Percentiles rank a stretch among this genome's conserved stretches.
These are phyloP conservation scores for Emmonsiellopsis sp. DNA, from an alignment of 2,329 filamentous ascomycete species.

Conservation along the genomic window DNA sequence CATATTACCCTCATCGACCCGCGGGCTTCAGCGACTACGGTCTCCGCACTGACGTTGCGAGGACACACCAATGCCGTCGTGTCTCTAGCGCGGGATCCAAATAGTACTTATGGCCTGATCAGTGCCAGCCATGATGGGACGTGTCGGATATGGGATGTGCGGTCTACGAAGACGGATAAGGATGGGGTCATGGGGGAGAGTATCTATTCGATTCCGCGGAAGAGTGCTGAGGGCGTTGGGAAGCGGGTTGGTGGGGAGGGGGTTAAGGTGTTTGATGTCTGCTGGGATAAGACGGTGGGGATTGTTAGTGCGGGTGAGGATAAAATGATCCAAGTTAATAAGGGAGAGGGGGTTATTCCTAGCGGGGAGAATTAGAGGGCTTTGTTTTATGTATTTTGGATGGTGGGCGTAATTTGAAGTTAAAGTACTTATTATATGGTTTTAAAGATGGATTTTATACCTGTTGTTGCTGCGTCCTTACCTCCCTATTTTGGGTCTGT, in stretches of 20 bases:
- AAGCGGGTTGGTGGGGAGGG: conserved; percentile 66
- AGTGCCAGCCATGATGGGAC: conserved; percentile 89
- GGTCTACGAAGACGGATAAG: conserved; percentile 54
- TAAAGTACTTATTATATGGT: conserved; percentile 20
- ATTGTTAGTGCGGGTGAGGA: conserved; percentile 91
- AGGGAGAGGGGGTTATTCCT: conserved; percentile 44
- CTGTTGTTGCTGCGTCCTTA: not conserved
- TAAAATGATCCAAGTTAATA: conserved; percentile 87
- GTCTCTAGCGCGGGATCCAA: conserved; percentile 49
- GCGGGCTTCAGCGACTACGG: conserved; percentile 63
- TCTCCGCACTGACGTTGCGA: conserved; percentile 80
- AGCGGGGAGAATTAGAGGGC: conserved; percentile 20
- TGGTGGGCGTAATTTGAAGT: not conserved
- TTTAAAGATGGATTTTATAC: not conserved
- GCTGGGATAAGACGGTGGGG: conserved; percentile 77
- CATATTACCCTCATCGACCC: conserved; percentile 94
- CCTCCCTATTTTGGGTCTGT: not conserved
- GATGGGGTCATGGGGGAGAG: conserved; percentile 58
- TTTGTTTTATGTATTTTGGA: not conserved
- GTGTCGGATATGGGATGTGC: conserved; percentile 86
- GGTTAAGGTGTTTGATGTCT: conserved; percentile 80
- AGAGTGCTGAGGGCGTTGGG: conserved; percentile 57
- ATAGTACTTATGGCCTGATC: conserved; percentile 72
- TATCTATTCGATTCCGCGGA: conserved; percentile 67
- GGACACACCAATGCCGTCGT: conserved; percentile 73